Percentiles rank a stretch among this genome's conserved stretches.
Evolutionary conservation across 2,329 filamentous ascomycete species (phyloP).

Genomic region (Rosellinia necatrix): DNA sequence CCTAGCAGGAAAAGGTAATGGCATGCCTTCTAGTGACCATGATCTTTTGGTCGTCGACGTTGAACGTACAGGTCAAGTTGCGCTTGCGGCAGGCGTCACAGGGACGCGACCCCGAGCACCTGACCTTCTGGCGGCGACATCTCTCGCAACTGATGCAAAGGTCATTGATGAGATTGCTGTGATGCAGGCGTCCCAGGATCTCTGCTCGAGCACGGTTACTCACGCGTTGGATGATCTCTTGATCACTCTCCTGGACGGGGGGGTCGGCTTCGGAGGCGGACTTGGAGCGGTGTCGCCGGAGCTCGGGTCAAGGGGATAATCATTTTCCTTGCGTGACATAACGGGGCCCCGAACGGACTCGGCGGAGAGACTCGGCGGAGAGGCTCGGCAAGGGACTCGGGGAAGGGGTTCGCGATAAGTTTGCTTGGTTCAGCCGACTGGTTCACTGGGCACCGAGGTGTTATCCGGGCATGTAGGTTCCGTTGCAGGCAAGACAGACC

Average conservation of each 20-base stretch:
- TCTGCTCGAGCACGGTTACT: background rate
- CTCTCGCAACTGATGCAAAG: background rate
- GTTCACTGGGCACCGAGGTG: too few relatives aligned
- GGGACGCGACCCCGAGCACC: background rate
- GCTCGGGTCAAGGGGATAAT: background rate
- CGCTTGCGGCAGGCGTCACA: slow-evolving; percentile 7
- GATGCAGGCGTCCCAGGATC: background rate
- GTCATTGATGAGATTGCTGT: background rate
- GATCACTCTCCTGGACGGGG: background rate
- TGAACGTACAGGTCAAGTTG: slow-evolving; percentile 1
- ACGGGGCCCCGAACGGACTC: background rate
- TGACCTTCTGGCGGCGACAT: slow-evolving; percentile 6
- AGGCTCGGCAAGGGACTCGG: too few relatives aligned
- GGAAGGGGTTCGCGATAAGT: background rate
- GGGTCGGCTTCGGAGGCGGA: background rate
- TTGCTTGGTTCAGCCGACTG: too few relatives aligned
- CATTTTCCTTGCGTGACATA: background rate
- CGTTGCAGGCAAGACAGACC: too few relatives aligned
- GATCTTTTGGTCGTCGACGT: slow-evolving; percentile 4
- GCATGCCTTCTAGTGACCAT: slow-evolving; percentile 4
- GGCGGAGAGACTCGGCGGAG: too few relatives aligned
- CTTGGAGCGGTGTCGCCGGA: background rate
- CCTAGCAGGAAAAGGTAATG: background rate
- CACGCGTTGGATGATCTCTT: slow-evolving; percentile 8
- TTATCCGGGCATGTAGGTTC: too few relatives aligned